These are phyloP conservation scores for Saturnispora hagleri DNA, from an alignment of 805 yeast genomes.

Conservation along the genomic window DNA sequence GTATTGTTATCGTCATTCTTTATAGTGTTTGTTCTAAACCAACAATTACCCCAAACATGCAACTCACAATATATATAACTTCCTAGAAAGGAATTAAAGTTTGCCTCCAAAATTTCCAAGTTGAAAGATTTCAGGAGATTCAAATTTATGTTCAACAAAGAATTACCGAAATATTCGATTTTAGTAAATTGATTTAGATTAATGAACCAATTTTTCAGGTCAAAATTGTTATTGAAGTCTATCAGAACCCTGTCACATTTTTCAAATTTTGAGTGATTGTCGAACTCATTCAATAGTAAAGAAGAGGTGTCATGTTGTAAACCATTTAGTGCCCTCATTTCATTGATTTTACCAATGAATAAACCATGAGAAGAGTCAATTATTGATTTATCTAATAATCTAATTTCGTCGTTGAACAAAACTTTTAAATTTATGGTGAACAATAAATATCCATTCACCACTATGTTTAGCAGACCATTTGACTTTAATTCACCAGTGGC, in stretches of 20 bases:
- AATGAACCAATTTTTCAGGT: conserved; percentile 70
- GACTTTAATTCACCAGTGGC: conserved; percentile 63
- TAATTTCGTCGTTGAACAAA: conserved; percentile 50
- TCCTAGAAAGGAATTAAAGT: conserved; percentile 24
- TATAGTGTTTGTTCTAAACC: conserved; percentile 71
- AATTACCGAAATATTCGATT: conserved; percentile 36
- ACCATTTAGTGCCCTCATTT: conserved; percentile 36
- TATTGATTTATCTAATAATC: conserved; percentile 54
- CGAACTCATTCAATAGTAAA: neutral
- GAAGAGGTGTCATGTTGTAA: neutral
- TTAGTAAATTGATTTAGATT: conserved; percentile 56
- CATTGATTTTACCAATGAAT: conserved; percentile 47
- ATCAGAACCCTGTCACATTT: conserved; percentile 35
- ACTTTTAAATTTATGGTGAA: conserved; percentile 48
- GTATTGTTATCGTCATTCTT: conserved; percentile 29
- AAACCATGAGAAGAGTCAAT: conserved; percentile 50
- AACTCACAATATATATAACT: conserved; percentile 55
- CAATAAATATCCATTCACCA: conserved; percentile 58
- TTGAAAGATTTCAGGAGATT: conserved; percentile 45
- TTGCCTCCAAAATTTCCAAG: conserved; percentile 59
- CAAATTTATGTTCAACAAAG: conserved; percentile 28
- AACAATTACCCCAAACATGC: conserved; percentile 58
- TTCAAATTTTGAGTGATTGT: neutral
- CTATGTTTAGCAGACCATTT: conserved; percentile 50
- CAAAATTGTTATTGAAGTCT: conserved; percentile 57